Conservation (phyloP, 352 stramenopile genomes). For the Phytophthora sojae region DNA sequence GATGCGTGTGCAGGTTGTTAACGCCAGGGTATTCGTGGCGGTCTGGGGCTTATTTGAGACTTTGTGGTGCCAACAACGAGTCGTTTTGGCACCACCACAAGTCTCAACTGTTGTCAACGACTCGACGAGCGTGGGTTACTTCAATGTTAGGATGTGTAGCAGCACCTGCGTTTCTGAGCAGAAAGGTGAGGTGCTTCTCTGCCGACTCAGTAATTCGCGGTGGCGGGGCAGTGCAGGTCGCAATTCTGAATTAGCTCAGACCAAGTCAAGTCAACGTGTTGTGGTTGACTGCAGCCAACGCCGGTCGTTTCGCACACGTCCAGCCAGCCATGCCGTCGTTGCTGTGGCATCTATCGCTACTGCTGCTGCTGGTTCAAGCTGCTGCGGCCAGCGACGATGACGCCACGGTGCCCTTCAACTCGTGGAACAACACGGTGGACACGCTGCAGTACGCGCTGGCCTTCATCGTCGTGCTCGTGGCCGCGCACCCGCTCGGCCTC, state of each 20-base stretch:
- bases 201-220: no score
- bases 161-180: conserved; percentile 10
- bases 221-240: no score
- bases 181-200: conserved; percentile 3
- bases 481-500: conserved; percentile 26
- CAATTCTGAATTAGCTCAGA: conserved; percentile 20
- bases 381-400: conserved; percentile 21
- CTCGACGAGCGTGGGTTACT: not conserved
- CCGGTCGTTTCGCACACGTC: conserved; percentile 6
- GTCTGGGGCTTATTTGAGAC: no score
- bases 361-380: not conserved
- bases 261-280: not conserved
- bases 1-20: no score
- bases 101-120: no score
- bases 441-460: conserved; percentile 54
- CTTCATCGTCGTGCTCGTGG: conserved; percentile 66
- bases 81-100: no score
- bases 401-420: conserved; percentile 53
- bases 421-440: conserved; percentile 43
- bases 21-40: no score
- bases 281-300: no score
- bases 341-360: not conserved
- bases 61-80: not conserved
- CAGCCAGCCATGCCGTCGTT: not conserved
- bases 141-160: conserved; percentile 2